These are phyloP conservation scores for Barbarea vulgaris DNA, from an alignment of 345 rosid genomes.

Conservation along the genomic window DNA sequence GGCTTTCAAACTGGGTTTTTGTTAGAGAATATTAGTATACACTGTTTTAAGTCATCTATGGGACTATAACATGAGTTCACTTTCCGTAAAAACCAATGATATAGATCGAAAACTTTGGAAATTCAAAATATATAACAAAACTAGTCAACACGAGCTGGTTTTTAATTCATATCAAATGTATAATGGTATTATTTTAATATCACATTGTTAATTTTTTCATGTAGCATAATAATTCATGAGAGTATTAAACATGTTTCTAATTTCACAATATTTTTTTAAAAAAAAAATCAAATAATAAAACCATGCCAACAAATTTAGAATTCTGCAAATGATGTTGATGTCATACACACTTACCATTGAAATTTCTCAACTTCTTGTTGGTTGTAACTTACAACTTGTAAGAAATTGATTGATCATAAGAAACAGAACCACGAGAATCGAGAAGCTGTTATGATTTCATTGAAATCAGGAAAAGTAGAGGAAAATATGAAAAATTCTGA, in stretches of 20 bases:
- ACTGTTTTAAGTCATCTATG: neutral
- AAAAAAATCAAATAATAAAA: no score
- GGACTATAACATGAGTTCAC: neutral
- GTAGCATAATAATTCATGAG: no score
- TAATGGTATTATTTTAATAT: no score
- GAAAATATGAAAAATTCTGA: neutral
- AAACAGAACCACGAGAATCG: neutral
- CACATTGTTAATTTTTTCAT: no score
- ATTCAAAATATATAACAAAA: neutral
- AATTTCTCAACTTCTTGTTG: neutral
- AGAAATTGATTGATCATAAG: neutral
- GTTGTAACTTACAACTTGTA: neutral
- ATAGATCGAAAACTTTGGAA: neutral
- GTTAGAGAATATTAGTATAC: neutral
- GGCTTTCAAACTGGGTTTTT: neutral
- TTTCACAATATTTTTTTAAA: no score
- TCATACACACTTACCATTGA: no score
- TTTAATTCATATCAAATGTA: no score
- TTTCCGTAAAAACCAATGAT: neutral
- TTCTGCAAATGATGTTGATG: no score
- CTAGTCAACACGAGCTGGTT: neutral
- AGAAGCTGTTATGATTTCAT: neutral
- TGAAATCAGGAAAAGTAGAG: neutral
- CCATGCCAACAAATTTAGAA: no score
- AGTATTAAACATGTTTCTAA: no score